Evolutionary conservation across 2,329 filamentous ascomycete species (phyloP).

Genomic region (Xylariales sp.): DNA sequence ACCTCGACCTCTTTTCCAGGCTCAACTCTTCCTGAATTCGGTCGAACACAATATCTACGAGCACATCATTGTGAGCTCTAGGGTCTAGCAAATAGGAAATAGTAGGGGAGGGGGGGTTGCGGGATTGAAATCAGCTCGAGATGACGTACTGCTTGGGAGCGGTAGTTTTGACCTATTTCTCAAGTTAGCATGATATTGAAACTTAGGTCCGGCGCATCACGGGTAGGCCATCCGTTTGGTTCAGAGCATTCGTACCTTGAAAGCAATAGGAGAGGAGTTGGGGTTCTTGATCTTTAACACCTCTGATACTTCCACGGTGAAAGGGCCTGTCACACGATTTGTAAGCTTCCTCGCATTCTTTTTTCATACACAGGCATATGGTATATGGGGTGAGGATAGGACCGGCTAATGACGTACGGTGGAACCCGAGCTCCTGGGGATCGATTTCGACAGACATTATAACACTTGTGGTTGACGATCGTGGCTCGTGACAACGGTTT

Average conservation of each 20-base stretch:
- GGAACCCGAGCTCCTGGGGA: conserved; percentile 87
- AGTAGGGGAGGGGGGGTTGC: no score
- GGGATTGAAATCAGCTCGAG: no score
- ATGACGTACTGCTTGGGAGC: conserved; percentile 92
- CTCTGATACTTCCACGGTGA: conserved; percentile 62
- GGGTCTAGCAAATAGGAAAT: no score
- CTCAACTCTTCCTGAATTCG: conserved; percentile 95
- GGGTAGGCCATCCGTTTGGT: no score
- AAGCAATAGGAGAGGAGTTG: conserved; percentile 58
- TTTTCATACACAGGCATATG: no score
- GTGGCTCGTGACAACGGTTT: not conserved
- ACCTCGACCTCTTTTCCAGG: conserved; percentile 88
- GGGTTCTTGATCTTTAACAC: conserved; percentile 62
- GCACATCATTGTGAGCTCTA: no score
- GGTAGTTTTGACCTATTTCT: conserved; percentile 92
- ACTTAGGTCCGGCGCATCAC: no score
- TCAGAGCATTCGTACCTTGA: conserved; percentile 52
- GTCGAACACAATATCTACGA: conserved; percentile 89
- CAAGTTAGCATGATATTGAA: no score
- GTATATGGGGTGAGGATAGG: no score
- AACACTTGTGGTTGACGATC: not conserved
- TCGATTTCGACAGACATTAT: conserved; percentile 92
- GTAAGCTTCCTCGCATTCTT: no score
- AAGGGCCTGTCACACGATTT: conserved; percentile 50
- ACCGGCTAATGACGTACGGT: conserved; percentile 67